Conservation (phyloP, 2,329 filamentous ascomycete species). For the Calonectria hawksworthii region DNA sequence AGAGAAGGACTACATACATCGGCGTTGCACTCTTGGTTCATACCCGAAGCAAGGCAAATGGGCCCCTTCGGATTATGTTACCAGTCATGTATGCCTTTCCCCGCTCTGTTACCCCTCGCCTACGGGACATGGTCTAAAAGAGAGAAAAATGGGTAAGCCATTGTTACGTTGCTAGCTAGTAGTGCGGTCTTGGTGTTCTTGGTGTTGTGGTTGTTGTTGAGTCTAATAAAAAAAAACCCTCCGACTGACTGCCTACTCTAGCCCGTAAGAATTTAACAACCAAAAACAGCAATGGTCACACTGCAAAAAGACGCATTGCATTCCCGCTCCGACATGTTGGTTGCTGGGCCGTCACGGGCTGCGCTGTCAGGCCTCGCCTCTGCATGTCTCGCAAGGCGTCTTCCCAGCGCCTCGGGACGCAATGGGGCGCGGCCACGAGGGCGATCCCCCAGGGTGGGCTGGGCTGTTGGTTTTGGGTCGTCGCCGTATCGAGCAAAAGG, state of each 20-base stretch:
- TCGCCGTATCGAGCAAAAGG: not conserved
- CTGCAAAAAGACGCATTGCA: not conserved
- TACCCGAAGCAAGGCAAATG: not conserved
- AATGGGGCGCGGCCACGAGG: slow-evolving; percentile 7
- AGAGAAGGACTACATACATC: not conserved
- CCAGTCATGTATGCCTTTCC: not conserved
- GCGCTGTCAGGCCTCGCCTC: slow-evolving; percentile 7
- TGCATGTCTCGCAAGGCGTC: not conserved
- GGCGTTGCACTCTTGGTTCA: not conserved
- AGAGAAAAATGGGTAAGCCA: not conserved
- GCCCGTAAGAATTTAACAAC: not conserved
- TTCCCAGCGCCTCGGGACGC: slow-evolving; percentile 4
- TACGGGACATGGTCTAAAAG: not conserved
- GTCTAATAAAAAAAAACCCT: not conserved
- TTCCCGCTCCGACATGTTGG: slow-evolving; percentile 4
- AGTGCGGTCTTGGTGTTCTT: not conserved
- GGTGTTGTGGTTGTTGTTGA: not conserved
- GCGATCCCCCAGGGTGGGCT: not conserved
- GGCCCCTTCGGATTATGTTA: not conserved
- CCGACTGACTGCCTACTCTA: no score
- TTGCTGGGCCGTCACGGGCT: not conserved
- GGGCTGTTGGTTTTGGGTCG: slow-evolving; percentile 6
- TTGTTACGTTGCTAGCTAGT: not conserved
- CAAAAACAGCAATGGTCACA: not conserved
- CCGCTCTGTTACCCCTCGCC: not conserved